Evolutionary conservation across 2,329 filamentous ascomycete genomes (phyloP).

Genomic region (Botryotinia convoluta): DNA sequence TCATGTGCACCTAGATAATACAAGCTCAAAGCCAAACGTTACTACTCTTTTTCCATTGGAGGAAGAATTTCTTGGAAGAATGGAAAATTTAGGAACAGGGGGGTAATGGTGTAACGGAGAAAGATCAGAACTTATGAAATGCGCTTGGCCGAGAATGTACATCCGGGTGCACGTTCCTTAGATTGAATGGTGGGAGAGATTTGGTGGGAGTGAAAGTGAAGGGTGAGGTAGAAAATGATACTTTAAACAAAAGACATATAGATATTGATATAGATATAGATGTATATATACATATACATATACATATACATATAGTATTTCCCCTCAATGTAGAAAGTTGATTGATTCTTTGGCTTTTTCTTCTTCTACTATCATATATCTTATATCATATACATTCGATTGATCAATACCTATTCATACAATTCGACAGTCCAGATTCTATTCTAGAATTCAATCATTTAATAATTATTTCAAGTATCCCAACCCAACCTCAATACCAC

Average conservation of each 20-base stretch:
- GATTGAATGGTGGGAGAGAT: background rate
- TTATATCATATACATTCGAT: background rate
- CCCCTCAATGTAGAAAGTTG: background rate
- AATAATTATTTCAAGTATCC: background rate
- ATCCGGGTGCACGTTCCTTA: slow-evolving; percentile 8
- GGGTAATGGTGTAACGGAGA: background rate
- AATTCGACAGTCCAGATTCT: background rate
- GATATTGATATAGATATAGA: background rate
- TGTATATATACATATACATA: background rate
- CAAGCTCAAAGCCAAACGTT: too few species aligned
- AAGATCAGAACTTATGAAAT: background rate
- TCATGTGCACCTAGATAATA: background rate
- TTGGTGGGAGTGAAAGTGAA: background rate
- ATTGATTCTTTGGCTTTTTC: background rate
- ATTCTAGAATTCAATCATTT: background rate
- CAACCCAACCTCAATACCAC: background rate
- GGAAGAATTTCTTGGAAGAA: slow-evolving; percentile 5
- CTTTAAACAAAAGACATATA: background rate
- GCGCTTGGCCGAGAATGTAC: background rate
- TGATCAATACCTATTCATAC: background rate
- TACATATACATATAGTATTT: background rate
- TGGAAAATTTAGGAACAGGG: background rate
- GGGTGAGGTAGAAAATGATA: background rate
- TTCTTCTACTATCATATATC: background rate
- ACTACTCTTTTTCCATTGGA: background rate